phyloP scores from a whole-genome alignment of 441 rosid species.

The Bruguiera hainesii region DNA sequence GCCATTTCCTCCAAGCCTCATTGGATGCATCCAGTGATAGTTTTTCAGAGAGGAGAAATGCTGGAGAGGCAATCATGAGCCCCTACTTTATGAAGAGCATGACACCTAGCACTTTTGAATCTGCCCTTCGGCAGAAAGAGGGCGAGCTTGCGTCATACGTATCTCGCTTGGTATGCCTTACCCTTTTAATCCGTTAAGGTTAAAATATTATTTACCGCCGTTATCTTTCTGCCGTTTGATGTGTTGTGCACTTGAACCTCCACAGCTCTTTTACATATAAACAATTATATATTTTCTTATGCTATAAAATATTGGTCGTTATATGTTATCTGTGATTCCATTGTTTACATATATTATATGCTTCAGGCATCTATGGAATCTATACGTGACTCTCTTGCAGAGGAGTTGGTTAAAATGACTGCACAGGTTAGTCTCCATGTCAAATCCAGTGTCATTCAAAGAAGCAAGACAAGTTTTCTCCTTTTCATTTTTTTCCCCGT shows the following conservation, averaged over 20 bases:
- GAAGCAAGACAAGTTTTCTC: conserved; percentile 18
- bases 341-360: conserved; percentile 21
- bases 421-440: conserved; percentile 54
- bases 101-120: conserved; percentile 88
- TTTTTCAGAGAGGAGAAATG: conserved; percentile 67
- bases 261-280: not conserved
- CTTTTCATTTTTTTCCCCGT: not conserved
- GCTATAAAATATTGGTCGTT: not conserved
- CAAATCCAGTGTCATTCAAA: conserved; percentile 15
- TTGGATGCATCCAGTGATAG: conserved; percentile 69
- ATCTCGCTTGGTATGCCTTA: conserved; percentile 83
- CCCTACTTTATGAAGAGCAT: conserved; percentile 88
- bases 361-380: conserved; percentile 88
- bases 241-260: conserved; percentile 1
- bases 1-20: conserved; percentile 92
- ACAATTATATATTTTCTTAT: not conserved
- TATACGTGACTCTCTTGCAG: conserved; percentile 94
- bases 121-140: conserved; percentile 95
- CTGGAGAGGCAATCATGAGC: conserved; percentile 60
- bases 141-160: conserved; percentile 96
- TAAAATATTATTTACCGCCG: conserved; percentile 4
- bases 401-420: conserved; percentile 94
- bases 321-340: not conserved
- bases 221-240: conserved; percentile 7
- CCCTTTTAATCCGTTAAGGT: not conserved